Percentiles rank a stretch among this genome's conserved stretches.
Conservation (phyloP, 2,329 filamentous ascomycete species). For the Alternaria brassicicola region DNA sequence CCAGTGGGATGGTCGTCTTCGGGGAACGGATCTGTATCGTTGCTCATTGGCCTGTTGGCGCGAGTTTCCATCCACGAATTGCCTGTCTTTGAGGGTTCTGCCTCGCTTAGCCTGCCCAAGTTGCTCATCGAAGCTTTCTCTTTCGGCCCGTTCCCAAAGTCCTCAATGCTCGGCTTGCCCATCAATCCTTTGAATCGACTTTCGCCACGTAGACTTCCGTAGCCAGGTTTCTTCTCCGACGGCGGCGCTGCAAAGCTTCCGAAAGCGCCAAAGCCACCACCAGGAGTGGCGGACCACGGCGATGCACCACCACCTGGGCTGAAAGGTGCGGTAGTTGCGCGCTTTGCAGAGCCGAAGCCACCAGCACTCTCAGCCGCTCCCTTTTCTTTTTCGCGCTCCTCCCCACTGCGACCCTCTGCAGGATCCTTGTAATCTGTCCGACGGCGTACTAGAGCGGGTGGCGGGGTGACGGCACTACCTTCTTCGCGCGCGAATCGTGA, state of each 20-base stretch:
- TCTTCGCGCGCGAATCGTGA: slow-evolving; percentile 70
- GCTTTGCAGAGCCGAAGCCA: slow-evolving; percentile 62
- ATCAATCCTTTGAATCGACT: slow-evolving; percentile 88
- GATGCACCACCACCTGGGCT: slow-evolving; percentile 58
- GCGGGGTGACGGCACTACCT: slow-evolving; percentile 64
- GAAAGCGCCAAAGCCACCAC: slow-evolving; percentile 77
- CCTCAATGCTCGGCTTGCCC: slow-evolving; percentile 76
- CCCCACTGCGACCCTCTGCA: slow-evolving; percentile 48
- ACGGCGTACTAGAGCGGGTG: slow-evolving; percentile 64
- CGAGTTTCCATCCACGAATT: slow-evolving; percentile 59
- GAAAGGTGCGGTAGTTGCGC: slow-evolving; percentile 61
- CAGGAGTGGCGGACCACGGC: slow-evolving; percentile 65
- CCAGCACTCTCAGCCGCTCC: slow-evolving; percentile 48
- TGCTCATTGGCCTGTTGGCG: slow-evolving; percentile 56
- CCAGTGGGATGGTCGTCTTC: slow-evolving; percentile 70
- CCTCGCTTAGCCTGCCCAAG: slow-evolving; percentile 61
- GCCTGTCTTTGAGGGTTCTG: slow-evolving; percentile 54
- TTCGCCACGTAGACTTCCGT: slow-evolving; percentile 72
- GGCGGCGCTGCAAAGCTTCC: slow-evolving; percentile 75
- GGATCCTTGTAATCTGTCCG: slow-evolving; percentile 67
- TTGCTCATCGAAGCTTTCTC: slow-evolving; percentile 62
- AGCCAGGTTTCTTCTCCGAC: slow-evolving; percentile 71
- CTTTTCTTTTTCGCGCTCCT: slow-evolving; percentile 60
- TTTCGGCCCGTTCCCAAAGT: slow-evolving; percentile 58
- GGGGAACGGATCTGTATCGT: slow-evolving; percentile 76